Percentiles rank a stretch among this genome's conserved stretches.
phyloP scores from a whole-genome alignment of 176 grass and related monocot species.

The Oryza glumipatula region DNA sequence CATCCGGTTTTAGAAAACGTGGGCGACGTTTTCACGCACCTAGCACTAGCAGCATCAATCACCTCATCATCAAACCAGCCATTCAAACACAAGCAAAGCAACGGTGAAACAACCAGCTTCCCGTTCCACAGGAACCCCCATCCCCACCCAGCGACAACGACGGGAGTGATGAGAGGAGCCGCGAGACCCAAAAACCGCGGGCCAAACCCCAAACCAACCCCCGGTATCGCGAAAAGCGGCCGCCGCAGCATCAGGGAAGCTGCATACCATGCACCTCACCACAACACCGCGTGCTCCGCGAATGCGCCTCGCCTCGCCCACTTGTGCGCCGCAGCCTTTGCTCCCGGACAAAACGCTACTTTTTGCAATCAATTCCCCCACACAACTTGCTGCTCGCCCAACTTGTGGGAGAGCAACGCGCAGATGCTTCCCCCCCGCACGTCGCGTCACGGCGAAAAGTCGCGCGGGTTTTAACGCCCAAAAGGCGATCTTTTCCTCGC shows the following conservation, averaged over 20 bases:
- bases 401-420: background rate
- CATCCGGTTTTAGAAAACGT: too few relatives aligned
- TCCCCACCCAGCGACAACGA: background rate
- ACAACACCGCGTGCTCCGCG: slow-evolving; percentile 3
- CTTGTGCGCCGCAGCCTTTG: background rate
- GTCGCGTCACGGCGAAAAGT: too few relatives aligned
- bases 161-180: background rate
- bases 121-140: background rate
- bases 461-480: background rate
- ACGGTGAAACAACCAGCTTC: background rate
- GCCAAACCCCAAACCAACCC: too few relatives aligned
- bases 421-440: too few relatives aligned
- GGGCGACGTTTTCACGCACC: background rate
- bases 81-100: too few relatives aligned
- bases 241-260: background rate
- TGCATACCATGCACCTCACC: background rate
- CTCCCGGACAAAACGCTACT: slow-evolving; percentile 8
- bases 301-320: background rate
- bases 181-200: background rate
- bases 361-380: background rate
- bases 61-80: background rate
- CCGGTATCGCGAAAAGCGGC: background rate
- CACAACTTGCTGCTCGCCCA: background rate
- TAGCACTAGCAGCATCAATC: background rate
- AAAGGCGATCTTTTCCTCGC: background rate